Evolutionary conservation across 352 stramenopile species (phyloP).

Genomic region (Globisporangium mamillatum): DNA sequence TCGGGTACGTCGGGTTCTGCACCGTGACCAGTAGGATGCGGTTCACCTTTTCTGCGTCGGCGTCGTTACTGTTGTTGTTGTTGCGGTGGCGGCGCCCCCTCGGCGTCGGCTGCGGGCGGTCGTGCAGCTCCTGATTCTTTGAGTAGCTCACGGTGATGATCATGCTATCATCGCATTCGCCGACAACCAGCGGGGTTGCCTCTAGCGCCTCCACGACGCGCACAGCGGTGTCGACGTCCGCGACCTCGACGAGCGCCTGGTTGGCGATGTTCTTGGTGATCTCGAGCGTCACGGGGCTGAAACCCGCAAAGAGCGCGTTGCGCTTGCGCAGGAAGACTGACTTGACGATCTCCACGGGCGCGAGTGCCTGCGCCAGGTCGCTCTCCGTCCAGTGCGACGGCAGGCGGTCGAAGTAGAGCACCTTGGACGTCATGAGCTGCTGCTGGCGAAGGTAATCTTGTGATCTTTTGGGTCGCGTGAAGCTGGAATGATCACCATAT

Average conservation of each 20-base stretch:
- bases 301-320: conserved; percentile 48
- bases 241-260: conserved; percentile 47
- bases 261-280: conserved; percentile 29
- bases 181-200: conserved; percentile 26
- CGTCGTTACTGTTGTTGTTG: neutral
- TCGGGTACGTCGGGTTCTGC: conserved; percentile 59
- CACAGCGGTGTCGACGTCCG: conserved; percentile 28
- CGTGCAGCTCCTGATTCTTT: conserved; percentile 62
- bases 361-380: conserved; percentile 27
- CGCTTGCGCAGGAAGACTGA: conserved; percentile 51
- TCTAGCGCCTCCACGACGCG: conserved; percentile 27
- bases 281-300: conserved; percentile 34
- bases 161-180: conserved; percentile 9
- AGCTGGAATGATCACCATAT: no score
- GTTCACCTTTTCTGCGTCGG: conserved; percentile 27
- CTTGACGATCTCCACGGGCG: conserved; percentile 26
- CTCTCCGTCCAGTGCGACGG: conserved; percentile 46
- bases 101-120: conserved; percentile 20
- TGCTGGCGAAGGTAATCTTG: conserved; percentile 1
- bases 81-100: conserved; percentile 8
- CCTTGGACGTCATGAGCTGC: conserved; percentile 34
- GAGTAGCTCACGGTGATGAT: conserved; percentile 36
- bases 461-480: neutral
- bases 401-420: conserved; percentile 51
- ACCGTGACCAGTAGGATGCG: conserved; percentile 67